Percentiles rank a stretch among this genome's conserved stretches.
Evolutionary conservation across 768 basidiomycete species (phyloP).

Genomic region (Chalciporus sphaerocephalus): DNA sequence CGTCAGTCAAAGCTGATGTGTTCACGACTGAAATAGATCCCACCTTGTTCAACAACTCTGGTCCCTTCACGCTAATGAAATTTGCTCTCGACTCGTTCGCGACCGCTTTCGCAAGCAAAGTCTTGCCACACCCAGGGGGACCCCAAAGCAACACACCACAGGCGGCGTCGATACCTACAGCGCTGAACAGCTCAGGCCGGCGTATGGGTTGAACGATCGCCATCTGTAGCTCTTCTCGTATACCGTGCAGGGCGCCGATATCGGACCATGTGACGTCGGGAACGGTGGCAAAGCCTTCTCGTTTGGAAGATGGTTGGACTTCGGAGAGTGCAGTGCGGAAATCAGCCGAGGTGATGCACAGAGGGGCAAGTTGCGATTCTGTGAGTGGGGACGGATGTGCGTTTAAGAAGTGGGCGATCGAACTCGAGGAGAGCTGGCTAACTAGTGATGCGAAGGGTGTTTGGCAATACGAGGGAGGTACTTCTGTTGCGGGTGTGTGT

Average conservation of each 20-base stretch:
- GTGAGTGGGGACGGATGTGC: constrained; percentile 83
- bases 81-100: constrained; percentile 94
- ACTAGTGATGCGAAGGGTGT: constrained; percentile 36
- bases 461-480: constrained; percentile 10
- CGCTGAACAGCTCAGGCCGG: constrained; percentile 81
- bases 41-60: constrained; percentile 95
- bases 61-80: constrained; percentile 97
- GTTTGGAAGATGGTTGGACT: constrained; percentile 93
- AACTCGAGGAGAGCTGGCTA: constrained; percentile 47
- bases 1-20: constrained; percentile 1
- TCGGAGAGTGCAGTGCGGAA: constrained; percentile 79
- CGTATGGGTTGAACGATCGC: constrained; percentile 94
- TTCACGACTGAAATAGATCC: constrained; percentile 13
- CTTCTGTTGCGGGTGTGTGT: constrained; percentile 18
- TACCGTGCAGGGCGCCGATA: constrained; percentile 84
- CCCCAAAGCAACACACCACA: constrained; percentile 98
- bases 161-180: constrained; percentile 85
- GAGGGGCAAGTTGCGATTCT: constrained; percentile 67
- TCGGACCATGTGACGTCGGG: constrained; percentile 95
- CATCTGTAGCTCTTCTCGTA: constrained; percentile 92
- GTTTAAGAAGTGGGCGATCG: constrained; percentile 86
- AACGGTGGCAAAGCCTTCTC: constrained; percentile 96
- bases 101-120: constrained; percentile 94
- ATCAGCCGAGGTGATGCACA: constrained; percentile 78
- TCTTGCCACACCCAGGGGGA: constrained; percentile 98